Percentiles rank a stretch among this genome's conserved stretches.
These are phyloP conservation scores for Heracleum sosnowskyi DNA, from an alignment of 129 eudicot genomes.

Conservation along the genomic window DNA sequence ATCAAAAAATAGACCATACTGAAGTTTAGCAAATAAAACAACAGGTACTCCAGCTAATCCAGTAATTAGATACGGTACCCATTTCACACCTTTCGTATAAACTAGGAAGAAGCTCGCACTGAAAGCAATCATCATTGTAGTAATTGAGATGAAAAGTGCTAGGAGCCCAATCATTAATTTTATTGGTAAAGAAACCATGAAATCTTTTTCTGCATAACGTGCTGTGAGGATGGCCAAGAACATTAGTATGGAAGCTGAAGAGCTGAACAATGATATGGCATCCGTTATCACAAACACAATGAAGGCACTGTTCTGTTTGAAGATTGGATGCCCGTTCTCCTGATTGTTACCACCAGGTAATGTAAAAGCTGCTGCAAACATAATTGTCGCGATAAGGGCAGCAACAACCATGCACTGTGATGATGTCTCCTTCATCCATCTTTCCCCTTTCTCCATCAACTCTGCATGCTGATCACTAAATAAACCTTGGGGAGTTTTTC, in stretches of 20 bases:
- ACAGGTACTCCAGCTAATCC: constrained; percentile 14
- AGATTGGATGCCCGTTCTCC: background rate
- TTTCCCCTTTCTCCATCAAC: constrained; percentile 15
- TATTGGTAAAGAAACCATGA: background rate
- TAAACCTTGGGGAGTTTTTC: constrained; percentile 9
- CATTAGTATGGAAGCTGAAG: constrained; percentile 18
- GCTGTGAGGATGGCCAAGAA: constrained; percentile 21
- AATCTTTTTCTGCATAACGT: constrained; percentile 16
- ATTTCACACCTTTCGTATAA: constrained; percentile 4
- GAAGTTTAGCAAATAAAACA: constrained; percentile 4
- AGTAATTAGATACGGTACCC: constrained; percentile 13
- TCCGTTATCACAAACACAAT: constrained; percentile 8
- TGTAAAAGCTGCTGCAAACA: too few species aligned
- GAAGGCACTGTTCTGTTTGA: background rate
- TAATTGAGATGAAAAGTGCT: background rate
- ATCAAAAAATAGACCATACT: constrained; percentile 7
- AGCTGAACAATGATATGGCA: constrained; percentile 17
- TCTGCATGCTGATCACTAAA: constrained; percentile 15
- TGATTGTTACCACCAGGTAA: too few species aligned
- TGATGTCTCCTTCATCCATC: constrained; percentile 23
- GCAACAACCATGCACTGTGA: too few species aligned
- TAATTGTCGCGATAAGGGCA: too few species aligned
- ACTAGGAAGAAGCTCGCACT: too few species aligned
- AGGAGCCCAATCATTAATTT: constrained; percentile 11
- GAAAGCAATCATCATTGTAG: too few species aligned